These are phyloP conservation scores for Ophiostoma piceae DNA, from an alignment of 2,329 filamentous ascomycete genomes.

Conservation along the genomic window DNA sequence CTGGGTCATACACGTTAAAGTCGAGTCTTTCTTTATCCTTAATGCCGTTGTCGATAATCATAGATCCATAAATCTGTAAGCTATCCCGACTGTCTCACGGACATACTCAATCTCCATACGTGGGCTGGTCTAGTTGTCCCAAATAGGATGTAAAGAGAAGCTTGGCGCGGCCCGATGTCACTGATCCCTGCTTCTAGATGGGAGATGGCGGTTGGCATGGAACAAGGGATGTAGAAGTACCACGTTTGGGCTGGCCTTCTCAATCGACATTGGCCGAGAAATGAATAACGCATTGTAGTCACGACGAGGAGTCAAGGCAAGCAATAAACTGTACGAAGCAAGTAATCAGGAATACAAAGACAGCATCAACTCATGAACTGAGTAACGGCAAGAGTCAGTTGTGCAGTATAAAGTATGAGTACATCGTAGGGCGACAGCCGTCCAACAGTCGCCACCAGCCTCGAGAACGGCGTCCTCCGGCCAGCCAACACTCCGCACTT, in stretches of 20 bases:
- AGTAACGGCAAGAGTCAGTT: not conserved
- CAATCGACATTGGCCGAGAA: not conserved
- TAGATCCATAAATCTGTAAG: too few species aligned
- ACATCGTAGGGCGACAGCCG: not conserved
- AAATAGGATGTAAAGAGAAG: constrained; percentile 5
- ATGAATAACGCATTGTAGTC: not conserved
- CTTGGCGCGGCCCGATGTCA: not conserved
- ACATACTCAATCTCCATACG: not conserved
- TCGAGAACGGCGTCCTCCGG: not conserved
- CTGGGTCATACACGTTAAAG: too few species aligned
- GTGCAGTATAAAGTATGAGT: too few species aligned
- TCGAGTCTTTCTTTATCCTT: not conserved
- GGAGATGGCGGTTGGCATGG: not conserved
- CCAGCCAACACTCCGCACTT: not conserved
- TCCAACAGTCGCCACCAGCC: not conserved
- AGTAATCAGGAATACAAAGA: not conserved
- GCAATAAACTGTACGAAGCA: not conserved
- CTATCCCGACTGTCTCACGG: not conserved
- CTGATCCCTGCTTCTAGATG: not conserved
- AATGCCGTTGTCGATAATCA: not conserved
- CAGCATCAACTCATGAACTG: not conserved
- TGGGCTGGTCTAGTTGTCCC: constrained; percentile 17
- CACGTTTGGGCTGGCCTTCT: not conserved
- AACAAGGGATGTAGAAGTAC: not conserved
- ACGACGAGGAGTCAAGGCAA: not conserved